Conservation (phyloP, 1,284 basidiomycete species). For the Pseudomicrostroma phylloplanum region DNA sequence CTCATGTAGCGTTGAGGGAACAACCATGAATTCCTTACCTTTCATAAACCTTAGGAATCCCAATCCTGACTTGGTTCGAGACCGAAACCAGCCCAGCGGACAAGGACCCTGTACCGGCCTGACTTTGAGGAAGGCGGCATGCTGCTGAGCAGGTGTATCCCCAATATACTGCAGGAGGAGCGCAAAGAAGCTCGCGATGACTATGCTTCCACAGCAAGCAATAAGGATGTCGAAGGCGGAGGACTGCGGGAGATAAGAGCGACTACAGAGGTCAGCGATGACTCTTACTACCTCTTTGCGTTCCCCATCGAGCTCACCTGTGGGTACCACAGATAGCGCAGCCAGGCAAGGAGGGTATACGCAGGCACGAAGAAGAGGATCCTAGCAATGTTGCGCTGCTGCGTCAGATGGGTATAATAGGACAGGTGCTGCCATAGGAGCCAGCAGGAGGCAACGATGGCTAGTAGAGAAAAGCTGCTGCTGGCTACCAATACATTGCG, state of each 20-base stretch:
- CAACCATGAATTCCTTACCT: constrained; percentile 13
- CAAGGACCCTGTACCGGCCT: constrained; percentile 63
- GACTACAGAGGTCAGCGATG: no score
- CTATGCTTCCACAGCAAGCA: constrained; percentile 43
- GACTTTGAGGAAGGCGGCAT: constrained; percentile 58
- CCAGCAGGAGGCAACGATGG: constrained; percentile 63
- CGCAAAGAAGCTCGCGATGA: constrained; percentile 66
- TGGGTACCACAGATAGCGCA: constrained; percentile 63
- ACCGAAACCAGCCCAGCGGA: constrained; percentile 62
- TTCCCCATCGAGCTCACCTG: constrained; percentile 2
- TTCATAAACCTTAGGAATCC: constrained; percentile 72
- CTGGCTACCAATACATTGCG: no score
- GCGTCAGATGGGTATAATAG: constrained; percentile 64
- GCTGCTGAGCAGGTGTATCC: constrained; percentile 61
- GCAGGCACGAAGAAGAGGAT: constrained; percentile 73
- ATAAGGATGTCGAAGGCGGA: constrained; percentile 44
- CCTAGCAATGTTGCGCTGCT: constrained; percentile 54
- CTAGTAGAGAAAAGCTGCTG: constrained; percentile 52
- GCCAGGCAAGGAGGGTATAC: constrained; percentile 64
- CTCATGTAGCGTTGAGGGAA: not conserved
- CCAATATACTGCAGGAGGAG: constrained; percentile 68
- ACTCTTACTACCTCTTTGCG: no score
- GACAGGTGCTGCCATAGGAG: constrained; percentile 58
- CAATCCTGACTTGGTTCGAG: constrained; percentile 57
- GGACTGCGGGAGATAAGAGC: not conserved